A percentile compares a stretch with the other conserved stretches of the same genome.
Conservation (phyloP, 179 eudicot genomes). For the Carnegiea gigantea region DNA sequence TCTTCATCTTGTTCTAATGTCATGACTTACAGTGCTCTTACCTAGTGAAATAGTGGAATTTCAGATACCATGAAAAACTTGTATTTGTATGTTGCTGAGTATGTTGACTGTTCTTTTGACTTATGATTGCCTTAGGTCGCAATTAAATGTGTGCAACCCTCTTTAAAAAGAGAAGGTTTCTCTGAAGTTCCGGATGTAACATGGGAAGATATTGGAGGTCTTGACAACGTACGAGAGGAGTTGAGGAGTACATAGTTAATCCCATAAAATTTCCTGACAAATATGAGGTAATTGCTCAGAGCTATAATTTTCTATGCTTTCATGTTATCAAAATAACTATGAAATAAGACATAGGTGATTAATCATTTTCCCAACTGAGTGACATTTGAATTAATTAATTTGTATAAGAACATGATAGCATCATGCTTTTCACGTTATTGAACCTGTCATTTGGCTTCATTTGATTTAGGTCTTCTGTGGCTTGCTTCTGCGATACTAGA, state of each 20-base stretch:
- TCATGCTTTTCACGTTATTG: too few relatives aligned
- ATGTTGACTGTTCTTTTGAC: not conserved
- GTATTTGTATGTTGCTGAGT: not conserved
- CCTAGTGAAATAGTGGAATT: not conserved
- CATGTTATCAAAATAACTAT: not conserved
- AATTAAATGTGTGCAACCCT: not conserved
- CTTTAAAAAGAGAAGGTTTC: slow-evolving; percentile 10
- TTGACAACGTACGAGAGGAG: not conserved
- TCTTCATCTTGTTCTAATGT: too few relatives aligned
- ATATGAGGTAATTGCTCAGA: not conserved
- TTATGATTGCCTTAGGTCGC: not conserved
- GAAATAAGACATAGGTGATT: not conserved
- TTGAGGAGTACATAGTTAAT: not conserved
- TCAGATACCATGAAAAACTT: not conserved
- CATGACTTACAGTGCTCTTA: not conserved
- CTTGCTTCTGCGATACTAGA: too few relatives aligned
- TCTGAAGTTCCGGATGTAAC: slow-evolving; percentile 1
- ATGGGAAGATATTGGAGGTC: slow-evolving; percentile 11
- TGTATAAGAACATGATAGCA: too few relatives aligned
- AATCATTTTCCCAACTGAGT: too few relatives aligned
- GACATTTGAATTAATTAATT: too few relatives aligned
- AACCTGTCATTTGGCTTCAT: too few relatives aligned
- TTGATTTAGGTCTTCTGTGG: too few relatives aligned
- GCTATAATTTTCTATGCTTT: not conserved
- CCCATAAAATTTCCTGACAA: slow-evolving; percentile 3